Conservation (phyloP, 1,284 basidiomycete species). For the Dichomitus squalens region DNA sequence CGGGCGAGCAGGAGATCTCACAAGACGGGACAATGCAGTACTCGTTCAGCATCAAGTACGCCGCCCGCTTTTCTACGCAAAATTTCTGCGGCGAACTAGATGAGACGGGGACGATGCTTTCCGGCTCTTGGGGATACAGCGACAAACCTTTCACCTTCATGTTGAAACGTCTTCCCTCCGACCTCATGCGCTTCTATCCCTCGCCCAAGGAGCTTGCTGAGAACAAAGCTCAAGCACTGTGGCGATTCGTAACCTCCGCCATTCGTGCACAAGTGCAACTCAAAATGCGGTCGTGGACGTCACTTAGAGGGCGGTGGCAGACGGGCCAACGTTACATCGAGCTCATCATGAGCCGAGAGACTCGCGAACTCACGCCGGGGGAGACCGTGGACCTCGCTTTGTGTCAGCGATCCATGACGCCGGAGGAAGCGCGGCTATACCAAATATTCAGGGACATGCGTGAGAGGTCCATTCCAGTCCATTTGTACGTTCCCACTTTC, state of each 20-base stretch:
- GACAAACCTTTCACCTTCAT: conserved; percentile 5
- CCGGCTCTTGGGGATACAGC: background rate
- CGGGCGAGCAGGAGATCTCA: background rate
- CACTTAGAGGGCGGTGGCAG: background rate
- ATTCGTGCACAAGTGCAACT: conserved; percentile 11
- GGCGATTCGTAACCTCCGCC: conserved; percentile 28
- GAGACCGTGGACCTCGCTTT: background rate
- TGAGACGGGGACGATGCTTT: background rate
- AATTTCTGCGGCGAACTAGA: background rate
- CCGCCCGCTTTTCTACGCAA: background rate
- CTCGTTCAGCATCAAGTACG: background rate
- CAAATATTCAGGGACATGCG: background rate
- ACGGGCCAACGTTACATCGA: background rate
- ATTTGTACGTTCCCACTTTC: background rate
- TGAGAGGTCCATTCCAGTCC: background rate
- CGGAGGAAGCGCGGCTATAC: background rate
- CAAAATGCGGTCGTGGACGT: background rate
- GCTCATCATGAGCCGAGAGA: background rate
- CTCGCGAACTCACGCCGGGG: background rate
- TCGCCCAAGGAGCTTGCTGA: conserved; percentile 14
- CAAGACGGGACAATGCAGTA: background rate
- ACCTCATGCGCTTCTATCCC: conserved; percentile 26
- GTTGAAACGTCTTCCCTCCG: conserved; percentile 14
- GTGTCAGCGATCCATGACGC: conserved; percentile 1
- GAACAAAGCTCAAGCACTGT: conserved; percentile 24